A percentile compares a stretch with the other conserved stretches of the same genome.
phyloP scores from a whole-genome alignment of 1,139 yeast species.

The Lodderomyces elongisporus region DNA sequence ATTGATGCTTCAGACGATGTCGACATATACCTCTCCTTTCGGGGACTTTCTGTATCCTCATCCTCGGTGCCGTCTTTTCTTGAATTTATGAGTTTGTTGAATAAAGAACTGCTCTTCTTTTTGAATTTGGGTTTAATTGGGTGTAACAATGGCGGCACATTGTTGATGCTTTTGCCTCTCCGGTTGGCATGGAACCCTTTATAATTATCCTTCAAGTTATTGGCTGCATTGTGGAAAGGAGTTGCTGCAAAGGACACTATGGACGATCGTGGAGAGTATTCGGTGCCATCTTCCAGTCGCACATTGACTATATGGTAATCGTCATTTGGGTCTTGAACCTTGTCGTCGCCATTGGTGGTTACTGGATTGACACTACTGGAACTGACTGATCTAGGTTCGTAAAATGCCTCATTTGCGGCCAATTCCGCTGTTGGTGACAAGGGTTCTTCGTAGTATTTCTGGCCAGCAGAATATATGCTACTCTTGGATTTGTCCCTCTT shows the following conservation, averaged over 20 bases:
- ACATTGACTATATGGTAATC: not conserved
- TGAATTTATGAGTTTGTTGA: constrained; percentile 46
- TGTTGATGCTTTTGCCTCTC: constrained; percentile 23
- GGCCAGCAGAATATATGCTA: constrained; percentile 15
- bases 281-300: constrained; percentile 7
- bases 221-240: not conserved
- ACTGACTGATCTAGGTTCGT: constrained; percentile 2
- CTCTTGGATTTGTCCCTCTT: constrained; percentile 25
- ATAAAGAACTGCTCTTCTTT: constrained; percentile 38
- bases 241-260: constrained; percentile 15
- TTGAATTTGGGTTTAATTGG: constrained; percentile 48
- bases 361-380: not conserved
- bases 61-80: constrained; percentile 30
- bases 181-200: constrained; percentile 47
- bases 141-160: constrained; percentile 46
- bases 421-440: constrained; percentile 12
- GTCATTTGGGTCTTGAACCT: not conserved
- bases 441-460: constrained; percentile 11
- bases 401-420: constrained; percentile 4
- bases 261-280: constrained; percentile 22
- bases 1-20: constrained; percentile 4
- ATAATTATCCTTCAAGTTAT: constrained; percentile 28
- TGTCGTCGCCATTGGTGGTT: not conserved
- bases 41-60: constrained; percentile 3
- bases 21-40: not conserved